phyloP scores from a whole-genome alignment of 257 asterid genomes.

The Nicotiana undulata region DNA sequence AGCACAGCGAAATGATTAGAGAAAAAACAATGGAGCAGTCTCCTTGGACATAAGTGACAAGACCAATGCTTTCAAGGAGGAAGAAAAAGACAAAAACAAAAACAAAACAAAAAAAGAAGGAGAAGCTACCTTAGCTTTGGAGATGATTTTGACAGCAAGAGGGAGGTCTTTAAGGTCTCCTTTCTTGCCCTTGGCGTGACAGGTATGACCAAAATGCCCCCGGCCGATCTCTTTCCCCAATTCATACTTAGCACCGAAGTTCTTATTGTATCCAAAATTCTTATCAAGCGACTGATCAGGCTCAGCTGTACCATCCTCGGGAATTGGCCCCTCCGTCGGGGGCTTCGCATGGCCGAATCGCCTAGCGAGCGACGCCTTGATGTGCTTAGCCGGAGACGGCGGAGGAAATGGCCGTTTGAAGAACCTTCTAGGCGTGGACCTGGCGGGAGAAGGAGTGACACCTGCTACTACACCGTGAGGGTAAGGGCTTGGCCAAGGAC shows the following conservation, averaged over 20 bases:
- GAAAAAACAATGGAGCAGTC: not conserved
- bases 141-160: constrained; percentile 87
- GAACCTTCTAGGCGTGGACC: constrained; percentile 86
- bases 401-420: constrained; percentile 86
- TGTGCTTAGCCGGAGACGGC: constrained; percentile 96
- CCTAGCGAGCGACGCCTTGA: constrained; percentile 72
- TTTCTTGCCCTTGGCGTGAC: constrained; percentile 66
- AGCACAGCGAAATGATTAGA: not conserved
- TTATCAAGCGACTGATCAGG: constrained; percentile 50
- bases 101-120: not conserved
- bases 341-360: constrained; percentile 66
- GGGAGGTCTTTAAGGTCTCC: constrained; percentile 78
- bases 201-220: constrained; percentile 98
- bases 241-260: constrained; percentile 87
- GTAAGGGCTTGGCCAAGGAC: constrained; percentile 86
- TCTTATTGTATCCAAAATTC: constrained; percentile 74
- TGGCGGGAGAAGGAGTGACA: constrained; percentile 74
- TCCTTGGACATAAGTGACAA: not conserved
- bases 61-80: not conserved
- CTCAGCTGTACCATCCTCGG: constrained; percentile 50
- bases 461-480: constrained; percentile 49
- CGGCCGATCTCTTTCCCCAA: constrained; percentile 91
- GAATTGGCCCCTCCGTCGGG: constrained; percentile 67
- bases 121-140: constrained; percentile 70
- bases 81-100: not conserved